Conservation (phyloP, 345 rosid genomes). For the Bruguiera sexangula region DNA sequence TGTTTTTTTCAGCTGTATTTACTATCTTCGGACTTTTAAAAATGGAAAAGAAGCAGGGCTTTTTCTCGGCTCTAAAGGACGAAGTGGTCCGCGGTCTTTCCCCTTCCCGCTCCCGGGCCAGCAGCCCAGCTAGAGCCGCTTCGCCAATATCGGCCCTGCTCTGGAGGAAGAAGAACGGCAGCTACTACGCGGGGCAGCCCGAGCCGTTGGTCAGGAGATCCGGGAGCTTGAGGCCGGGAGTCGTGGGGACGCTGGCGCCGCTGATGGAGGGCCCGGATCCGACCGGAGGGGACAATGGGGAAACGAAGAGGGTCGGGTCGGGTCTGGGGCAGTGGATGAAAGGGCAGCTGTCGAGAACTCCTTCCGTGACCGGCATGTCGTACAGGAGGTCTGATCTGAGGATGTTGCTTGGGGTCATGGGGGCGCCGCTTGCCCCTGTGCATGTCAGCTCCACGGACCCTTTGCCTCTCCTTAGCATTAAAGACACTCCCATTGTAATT, state of each 20-base stretch:
- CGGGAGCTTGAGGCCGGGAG: slow-evolving; percentile 61
- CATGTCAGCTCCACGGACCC: slow-evolving; percentile 47
- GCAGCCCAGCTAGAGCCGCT: slow-evolving; percentile 51
- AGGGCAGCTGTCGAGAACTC: slow-evolving; percentile 39
- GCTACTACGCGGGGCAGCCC: slow-evolving; percentile 32
- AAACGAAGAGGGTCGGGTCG: slow-evolving; percentile 54
- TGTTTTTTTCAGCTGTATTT: neutral
- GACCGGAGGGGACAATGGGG: slow-evolving; percentile 51
- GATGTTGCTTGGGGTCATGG: slow-evolving; percentile 44
- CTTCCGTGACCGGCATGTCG: slow-evolving; percentile 24
- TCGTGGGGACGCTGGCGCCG: slow-evolving; percentile 54
- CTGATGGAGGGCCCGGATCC: slow-evolving; percentile 96
- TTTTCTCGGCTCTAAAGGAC: slow-evolving; percentile 78
- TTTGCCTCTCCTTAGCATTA: slow-evolving; percentile 50
- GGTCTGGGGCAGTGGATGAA: slow-evolving; percentile 48
- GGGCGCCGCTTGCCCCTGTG: slow-evolving; percentile 51
- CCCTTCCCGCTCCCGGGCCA: slow-evolving; percentile 78
- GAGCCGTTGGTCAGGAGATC: slow-evolving; percentile 64
- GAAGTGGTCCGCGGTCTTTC: slow-evolving; percentile 83
- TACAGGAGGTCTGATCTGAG: slow-evolving; percentile 47
- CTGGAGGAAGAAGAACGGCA: slow-evolving; percentile 44
- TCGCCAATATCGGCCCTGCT: slow-evolving; percentile 51
- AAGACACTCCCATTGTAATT: slow-evolving; percentile 71
- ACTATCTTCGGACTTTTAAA: neutral
- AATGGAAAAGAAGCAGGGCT: slow-evolving; percentile 93